Conservation (phyloP, 1,139 yeast species). For the Oligophagozyma castellii region DNA sequence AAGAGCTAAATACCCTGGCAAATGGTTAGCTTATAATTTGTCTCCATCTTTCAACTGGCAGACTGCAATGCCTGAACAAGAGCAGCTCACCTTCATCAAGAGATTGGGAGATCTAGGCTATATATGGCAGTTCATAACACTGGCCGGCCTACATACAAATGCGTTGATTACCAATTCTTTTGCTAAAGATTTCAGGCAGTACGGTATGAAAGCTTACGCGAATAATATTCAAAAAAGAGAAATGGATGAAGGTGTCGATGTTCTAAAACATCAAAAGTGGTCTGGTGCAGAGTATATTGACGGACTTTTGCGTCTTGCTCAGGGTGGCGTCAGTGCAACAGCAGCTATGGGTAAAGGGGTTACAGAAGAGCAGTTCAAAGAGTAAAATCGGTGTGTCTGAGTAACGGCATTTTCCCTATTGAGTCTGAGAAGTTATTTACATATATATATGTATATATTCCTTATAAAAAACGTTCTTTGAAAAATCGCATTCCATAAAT, state of each 20-base stretch:
- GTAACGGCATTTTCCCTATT: too few relatives aligned
- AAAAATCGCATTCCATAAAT: too few relatives aligned
- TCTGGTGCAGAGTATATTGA: conserved; percentile 98
- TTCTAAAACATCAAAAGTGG: conserved; percentile 97
- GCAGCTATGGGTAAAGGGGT: conserved; percentile 99
- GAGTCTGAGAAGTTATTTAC: too few relatives aligned
- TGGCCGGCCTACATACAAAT: conserved; percentile 94
- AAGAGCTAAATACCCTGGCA: conserved; percentile 64
- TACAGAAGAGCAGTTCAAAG: conserved; percentile 87
- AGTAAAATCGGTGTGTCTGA: conserved; percentile 3
- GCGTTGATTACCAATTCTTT: conserved; percentile 86
- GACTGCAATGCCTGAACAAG: conserved; percentile 75
- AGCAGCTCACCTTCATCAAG: conserved; percentile 82
- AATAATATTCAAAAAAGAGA: conserved; percentile 76
- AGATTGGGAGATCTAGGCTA: conserved; percentile 84
- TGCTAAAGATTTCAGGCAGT: conserved; percentile 60
- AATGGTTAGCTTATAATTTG: conserved; percentile 92
- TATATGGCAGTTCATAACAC: conserved; percentile 96
- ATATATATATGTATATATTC: too few relatives aligned
- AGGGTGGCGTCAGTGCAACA: conserved; percentile 91
- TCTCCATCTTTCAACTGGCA: conserved; percentile 98
- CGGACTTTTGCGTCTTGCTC: conserved; percentile 73
- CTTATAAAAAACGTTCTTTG: too few relatives aligned
- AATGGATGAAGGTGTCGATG: conserved; percentile 83
- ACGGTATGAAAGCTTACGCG: conserved; percentile 95